A percentile compares a stretch with the other conserved stretches of the same genome.
These are phyloP conservation scores for Cajanus cajan DNA, from an alignment of 306 rosid genomes.

Conservation along the genomic window DNA sequence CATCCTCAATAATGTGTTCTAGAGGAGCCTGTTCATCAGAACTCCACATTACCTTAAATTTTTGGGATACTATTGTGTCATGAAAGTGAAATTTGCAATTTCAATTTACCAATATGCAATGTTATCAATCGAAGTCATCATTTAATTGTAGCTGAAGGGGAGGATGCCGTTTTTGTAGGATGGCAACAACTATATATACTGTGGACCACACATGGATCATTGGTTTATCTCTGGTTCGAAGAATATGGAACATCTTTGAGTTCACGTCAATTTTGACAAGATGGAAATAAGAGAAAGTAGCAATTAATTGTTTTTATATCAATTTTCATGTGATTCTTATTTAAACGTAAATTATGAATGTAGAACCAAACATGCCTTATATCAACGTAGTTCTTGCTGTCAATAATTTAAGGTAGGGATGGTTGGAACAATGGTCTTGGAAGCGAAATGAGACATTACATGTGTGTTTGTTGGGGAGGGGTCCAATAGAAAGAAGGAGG, in stretches of 20 bases:
- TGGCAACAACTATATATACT: conserved; percentile 13
- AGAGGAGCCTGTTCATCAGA: not conserved
- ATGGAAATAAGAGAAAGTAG: too few species aligned
- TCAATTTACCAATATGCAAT: not conserved
- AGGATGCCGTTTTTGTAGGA: conserved; percentile 6
- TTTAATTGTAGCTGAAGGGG: not conserved
- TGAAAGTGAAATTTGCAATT: not conserved
- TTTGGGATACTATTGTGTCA: not conserved
- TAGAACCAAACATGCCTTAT: too few species aligned
- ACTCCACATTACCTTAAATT: conserved; percentile 22
- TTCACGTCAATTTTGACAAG: too few species aligned
- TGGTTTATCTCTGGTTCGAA: conserved; percentile 7
- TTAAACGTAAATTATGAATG: too few species aligned
- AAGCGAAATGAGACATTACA: conserved; percentile 40
- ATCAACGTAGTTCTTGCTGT: conserved; percentile 5
- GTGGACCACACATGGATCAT: conserved; percentile 30
- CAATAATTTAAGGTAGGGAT: conserved; percentile 17
- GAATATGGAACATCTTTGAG: too few species aligned
- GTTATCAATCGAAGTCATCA: not conserved
- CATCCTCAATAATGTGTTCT: conserved; percentile 20
- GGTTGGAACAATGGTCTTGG: conserved; percentile 25
- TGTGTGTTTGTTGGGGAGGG: conserved; percentile 49
- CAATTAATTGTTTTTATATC: too few species aligned
- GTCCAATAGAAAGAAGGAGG: conserved; percentile 36
- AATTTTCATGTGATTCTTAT: too few species aligned